Conservation (phyloP, 139 green algal genomes). For the Pycnococcus provasolii region DNA sequence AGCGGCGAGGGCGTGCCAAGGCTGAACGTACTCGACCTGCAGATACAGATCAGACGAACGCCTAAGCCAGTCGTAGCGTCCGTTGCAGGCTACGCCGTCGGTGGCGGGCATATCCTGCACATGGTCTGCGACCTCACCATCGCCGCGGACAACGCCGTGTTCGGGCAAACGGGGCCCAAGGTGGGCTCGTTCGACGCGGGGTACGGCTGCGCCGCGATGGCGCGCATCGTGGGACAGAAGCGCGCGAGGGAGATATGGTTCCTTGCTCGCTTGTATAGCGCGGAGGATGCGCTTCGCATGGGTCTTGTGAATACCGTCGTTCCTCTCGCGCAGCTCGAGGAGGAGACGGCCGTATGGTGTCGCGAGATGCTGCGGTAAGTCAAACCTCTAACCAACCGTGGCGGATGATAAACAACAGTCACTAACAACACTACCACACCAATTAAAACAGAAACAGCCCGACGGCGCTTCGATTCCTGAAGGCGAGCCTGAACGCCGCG, state of each 20-base stretch:
- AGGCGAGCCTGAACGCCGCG: conserved; percentile 83
- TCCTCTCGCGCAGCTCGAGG: conserved; percentile 65
- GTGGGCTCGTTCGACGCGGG: conserved; percentile 84
- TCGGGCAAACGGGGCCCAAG: conserved; percentile 96
- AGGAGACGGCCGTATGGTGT: conserved; percentile 81
- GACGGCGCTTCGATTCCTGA: conserved; percentile 82
- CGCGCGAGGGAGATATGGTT: conserved; percentile 97
- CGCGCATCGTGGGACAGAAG: conserved; percentile 79
- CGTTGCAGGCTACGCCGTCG: conserved; percentile 94
- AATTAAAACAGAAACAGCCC: conserved; percentile 51
- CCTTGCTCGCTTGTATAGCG: conserved; percentile 77
- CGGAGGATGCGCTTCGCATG: conserved; percentile 78
- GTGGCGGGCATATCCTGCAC: conserved; percentile 93
- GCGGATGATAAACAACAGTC: too few species aligned
- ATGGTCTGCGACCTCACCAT: conserved; percentile 98
- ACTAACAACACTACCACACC: too few species aligned
- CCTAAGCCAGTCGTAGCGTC: conserved; percentile 81
- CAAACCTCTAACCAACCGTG: too few species aligned
- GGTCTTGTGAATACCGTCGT: conserved; percentile 94
- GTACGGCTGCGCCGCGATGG: conserved; percentile 90
- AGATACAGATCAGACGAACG: conserved; percentile 82
- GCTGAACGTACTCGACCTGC: conserved; percentile 93
- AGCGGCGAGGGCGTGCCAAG: conserved; percentile 58
- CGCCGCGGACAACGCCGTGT: conserved; percentile 93
- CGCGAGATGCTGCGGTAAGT: conserved; percentile 70